Base-by-base conservation (phyloP, 1,139 yeast species). In the Hansenula lynferdii region DNA sequence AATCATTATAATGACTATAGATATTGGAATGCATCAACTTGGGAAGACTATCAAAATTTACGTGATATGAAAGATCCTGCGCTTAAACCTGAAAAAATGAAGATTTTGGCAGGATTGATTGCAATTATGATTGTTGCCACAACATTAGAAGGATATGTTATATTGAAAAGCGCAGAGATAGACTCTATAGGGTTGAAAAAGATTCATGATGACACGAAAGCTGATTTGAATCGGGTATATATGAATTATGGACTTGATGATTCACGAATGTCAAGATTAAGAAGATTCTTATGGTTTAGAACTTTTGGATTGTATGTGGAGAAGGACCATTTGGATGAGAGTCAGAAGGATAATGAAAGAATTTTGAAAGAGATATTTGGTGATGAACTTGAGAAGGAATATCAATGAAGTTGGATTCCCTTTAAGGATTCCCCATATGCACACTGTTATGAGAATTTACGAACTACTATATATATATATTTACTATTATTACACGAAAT, bases 21-120 rank as follows among this genome's bases (percentile, higher is more conserved):
- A 19, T 79, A 78, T 51, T 76, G 83, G 81, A 72, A 64, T 40
- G 85, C 87, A 0, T 83, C 83, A 0, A 78, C 79, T 1, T 83
- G 90, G 90, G 85, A 80, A 44, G 90, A 83, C 50, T 74, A 70
- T 44, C 51, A 55, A 40, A 42, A 53, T 41, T 37, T 51, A 40
- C 42, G 44, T 36, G 46, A 41, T 30, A 51, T 44, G 42, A 45
- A 38, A 16, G 51, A 47, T 33, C 44, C 45, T 9, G 41, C 47
- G 3, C 27, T 39, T 17, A 37, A 31, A 28, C 35, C 42, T 18
- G 56, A 56, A 28, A 56, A 56, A 29, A 38, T 56, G 35, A 54
- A 52, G 37, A 55, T 54, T 3, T 43, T 57, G 42, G 54, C 50
- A 2, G 40, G 54, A 3, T 44, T 56, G 5, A 39, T 48, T 1